Evolutionary conservation across 108 stramenopile species (phyloP), one percentile per base, ranked within the genome.

Genomic region (Cyclotella kingstonii): DNA sequence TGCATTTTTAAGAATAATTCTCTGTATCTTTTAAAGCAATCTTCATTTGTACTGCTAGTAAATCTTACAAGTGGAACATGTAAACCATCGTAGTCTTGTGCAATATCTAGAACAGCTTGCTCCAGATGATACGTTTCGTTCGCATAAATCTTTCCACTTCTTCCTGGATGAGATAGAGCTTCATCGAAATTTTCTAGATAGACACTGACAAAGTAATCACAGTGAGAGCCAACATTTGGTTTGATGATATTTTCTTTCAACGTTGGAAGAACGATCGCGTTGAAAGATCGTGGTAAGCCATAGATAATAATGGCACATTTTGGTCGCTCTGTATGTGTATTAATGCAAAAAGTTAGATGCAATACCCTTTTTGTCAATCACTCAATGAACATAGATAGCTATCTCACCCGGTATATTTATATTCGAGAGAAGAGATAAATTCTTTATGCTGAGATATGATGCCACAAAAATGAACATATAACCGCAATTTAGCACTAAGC

Each of bases 131-230:
- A 69, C 7, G 82, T 55, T 44, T 81, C 76, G n/a, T 63, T 22
- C 27, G 84, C 68, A 50, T 70, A 25, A 19, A 82, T 46, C 9
- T 25, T 15, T n/a, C 84, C 84, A 7, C 81, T 76, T 9, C 48
- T 50, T 31, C 73, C 76, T 19, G 54, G 62, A 17, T 78, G 67
- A 10, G 67, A 40, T 7, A 31, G 51, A 65, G 79, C 81, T 60
- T 71, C 29, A 4, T 60, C 54, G 33, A 52, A 67, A 42, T 63
- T 18, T 41, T 43, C 41, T 12, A 43, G 22, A 58, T 73, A 68
- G 18, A 55, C 63, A 38, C 81, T 78, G 1, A 81, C 75, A 41
- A 63, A 85, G 41, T 73, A 69, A 60, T 85, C 80, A 46, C 84
- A 85, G 41, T 79, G 47, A 60, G 77, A 77, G 10, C 58, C 35